Conservation (phyloP, 305 asterid genomes). For the Plantago coronopus region DNA sequence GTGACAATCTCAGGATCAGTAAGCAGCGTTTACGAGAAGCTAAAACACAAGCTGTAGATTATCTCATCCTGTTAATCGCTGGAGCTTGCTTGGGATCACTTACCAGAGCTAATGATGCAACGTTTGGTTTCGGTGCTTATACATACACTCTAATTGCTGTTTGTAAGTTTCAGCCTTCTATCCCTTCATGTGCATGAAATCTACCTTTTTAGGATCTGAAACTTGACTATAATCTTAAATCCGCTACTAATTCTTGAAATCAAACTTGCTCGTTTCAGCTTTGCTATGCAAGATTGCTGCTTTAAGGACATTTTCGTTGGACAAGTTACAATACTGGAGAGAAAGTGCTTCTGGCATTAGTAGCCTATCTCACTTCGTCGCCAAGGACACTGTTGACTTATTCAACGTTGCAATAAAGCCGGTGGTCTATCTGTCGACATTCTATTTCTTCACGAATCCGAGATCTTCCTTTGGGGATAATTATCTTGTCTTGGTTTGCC, state of each 20-base stretch:
- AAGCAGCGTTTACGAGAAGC: conserved; percentile 91
- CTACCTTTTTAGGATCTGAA: too few species aligned
- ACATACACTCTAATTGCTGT: conserved; percentile 81
- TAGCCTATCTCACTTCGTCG: conserved; percentile 80
- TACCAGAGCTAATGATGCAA: conserved; percentile 56
- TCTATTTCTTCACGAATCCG: conserved; percentile 90
- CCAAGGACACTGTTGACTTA: conserved; percentile 88
- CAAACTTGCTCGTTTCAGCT: conserved; percentile 51
- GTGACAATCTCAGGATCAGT: conserved; percentile 51
- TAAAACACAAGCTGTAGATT: conserved; percentile 75
- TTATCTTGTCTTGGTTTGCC: conserved; percentile 76
- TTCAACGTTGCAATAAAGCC: conserved; percentile 84
- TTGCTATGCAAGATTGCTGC: conserved; percentile 89
- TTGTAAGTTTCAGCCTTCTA: conserved; percentile 48
- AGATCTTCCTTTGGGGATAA: conserved; percentile 70
- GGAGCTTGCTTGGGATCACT: conserved; percentile 95
- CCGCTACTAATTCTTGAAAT: neutral
- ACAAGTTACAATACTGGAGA: conserved; percentile 89
- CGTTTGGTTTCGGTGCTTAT: conserved; percentile 81
- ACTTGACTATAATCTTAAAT: too few species aligned
- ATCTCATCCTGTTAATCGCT: conserved; percentile 83
- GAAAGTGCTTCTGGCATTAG: conserved; percentile 94
- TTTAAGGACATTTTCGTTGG: conserved; percentile 82
- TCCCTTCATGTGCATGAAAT: neutral
- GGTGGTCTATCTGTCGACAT: conserved; percentile 86